Base-by-base conservation (phyloP, 257 asterid species). In the Solanum medicagineum region DNA sequence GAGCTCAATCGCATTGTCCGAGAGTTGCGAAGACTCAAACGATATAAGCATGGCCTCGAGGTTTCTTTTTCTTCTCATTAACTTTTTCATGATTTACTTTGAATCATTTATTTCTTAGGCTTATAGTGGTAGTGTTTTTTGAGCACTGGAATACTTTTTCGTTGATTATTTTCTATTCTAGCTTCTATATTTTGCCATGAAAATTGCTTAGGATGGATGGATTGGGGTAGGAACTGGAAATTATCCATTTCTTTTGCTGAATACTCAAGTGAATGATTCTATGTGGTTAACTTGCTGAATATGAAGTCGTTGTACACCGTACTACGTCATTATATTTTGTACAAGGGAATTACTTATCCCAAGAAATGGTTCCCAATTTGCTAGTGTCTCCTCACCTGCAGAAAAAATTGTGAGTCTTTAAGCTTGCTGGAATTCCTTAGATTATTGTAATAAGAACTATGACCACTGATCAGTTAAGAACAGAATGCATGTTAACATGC, bases 31-130 rank as follows among this genome's bases (percentile, higher is more conserved):
- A 89, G 85, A 89, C 91, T 91, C 69, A 93, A 91, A 88, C 98
- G 97, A 32, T 91, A 91, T 88, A 95, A 92, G 87, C 97, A 95
- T 86, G 98, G 97, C 54, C 98, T 96, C 82, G 97, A 96, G 99
- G 99, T 96, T 77, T 22, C 82, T 26, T 62, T 49, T 82, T 80
- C 83, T 77, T 26, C 47, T 51, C 24, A 16, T 51, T 26, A 26
- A 26, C 26, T 77, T 16, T 51, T 77, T 77, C 83, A 8, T 26
- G 47, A 15, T 53, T 47, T 73, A n/a, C 8, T 47, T 47, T 13
- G 81, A 74, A 49, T 45, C 44, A 49, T 75, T 74, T 10, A 24
- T 16, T 26, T 77, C 63, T 51, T 77, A 24, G 17, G 22, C 63
- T 51, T 77, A 16, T 51, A 77, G 62, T 51, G 83, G 83, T 51